These are phyloP conservation scores for Scorias spongiosa DNA, from an alignment of 2,329 filamentous ascomycete genomes.

Conservation along the genomic window DNA sequence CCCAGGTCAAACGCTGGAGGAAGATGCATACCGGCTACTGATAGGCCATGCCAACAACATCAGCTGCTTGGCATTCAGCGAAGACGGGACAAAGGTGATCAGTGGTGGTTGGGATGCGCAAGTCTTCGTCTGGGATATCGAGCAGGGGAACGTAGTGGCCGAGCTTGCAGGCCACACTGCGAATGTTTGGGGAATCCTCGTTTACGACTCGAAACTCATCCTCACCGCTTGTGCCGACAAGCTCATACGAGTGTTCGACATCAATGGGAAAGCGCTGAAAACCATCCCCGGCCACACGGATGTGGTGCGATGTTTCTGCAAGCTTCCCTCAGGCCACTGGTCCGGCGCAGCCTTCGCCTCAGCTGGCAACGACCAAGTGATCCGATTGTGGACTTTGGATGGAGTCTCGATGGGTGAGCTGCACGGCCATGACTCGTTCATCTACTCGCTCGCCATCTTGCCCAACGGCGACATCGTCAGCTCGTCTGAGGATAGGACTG, in stretches of 20 bases:
- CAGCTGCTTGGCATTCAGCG: conserved; percentile 67
- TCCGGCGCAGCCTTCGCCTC: conserved; percentile 88
- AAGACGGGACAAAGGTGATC: conserved; percentile 57
- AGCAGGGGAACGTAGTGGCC: conserved; percentile 65
- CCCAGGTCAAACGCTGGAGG: conserved; percentile 48
- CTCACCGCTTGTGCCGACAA: conserved; percentile 79
- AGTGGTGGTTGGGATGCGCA: conserved; percentile 91
- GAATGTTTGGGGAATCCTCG: conserved; percentile 83
- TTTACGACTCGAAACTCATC: conserved; percentile 63
- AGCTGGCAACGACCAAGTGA: conserved; percentile 79
- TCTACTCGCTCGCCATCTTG: conserved; percentile 67
- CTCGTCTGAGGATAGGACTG: conserved; percentile 84
- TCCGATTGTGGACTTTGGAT: conserved; percentile 72
- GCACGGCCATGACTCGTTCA: conserved; percentile 83
- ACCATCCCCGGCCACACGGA: conserved; percentile 59
- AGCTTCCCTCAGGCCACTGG: conserved; percentile 57
- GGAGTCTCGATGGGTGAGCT: conserved; percentile 65
- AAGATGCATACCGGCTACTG: conserved; percentile 72
- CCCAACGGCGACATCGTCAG: conserved; percentile 81
- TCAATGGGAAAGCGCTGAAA: conserved; percentile 46
- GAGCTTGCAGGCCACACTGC: conserved; percentile 62
- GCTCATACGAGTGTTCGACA: conserved; percentile 68
- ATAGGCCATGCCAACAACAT: conserved; percentile 80
- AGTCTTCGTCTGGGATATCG: conserved; percentile 72
- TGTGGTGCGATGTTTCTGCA: conserved; percentile 76